Conservation (phyloP, 208 protist genomes). For the Leishmania martiniquensis region DNA sequence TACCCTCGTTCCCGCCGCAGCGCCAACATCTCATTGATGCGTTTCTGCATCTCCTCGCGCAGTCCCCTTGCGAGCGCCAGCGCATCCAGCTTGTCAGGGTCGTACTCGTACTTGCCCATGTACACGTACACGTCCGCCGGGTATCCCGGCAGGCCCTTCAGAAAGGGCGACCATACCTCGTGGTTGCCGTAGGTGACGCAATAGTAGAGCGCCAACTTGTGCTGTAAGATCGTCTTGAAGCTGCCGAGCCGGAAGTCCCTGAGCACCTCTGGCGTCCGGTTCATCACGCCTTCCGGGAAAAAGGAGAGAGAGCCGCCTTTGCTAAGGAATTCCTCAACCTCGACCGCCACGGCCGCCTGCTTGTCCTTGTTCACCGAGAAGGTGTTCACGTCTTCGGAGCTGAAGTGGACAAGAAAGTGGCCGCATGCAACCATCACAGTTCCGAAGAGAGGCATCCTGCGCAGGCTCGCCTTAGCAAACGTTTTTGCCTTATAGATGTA, state of each 20-base stretch:
- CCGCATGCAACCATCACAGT: slow-evolving; percentile 67
- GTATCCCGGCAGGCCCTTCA: slow-evolving; percentile 68
- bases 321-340: slow-evolving; percentile 62
- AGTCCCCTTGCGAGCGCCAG: slow-evolving; percentile 46
- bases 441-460: slow-evolving; percentile 78
- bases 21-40: slow-evolving; percentile 58
- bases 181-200: slow-evolving; percentile 80
- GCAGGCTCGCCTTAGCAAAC: slow-evolving; percentile 75
- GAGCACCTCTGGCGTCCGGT: slow-evolving; percentile 77
- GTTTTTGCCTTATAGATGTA: slow-evolving; percentile 69
- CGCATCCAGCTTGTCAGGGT: slow-evolving; percentile 43
- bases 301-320: slow-evolving; percentile 73
- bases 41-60: slow-evolving; percentile 75
- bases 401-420: slow-evolving; percentile 89
- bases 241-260: slow-evolving; percentile 85
- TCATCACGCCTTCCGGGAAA: slow-evolving; percentile 88
- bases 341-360: slow-evolving; percentile 65
- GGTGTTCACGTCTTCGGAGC: slow-evolving; percentile 39
- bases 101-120: slow-evolving; percentile 82
- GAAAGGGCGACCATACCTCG: slow-evolving; percentile 70
- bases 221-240: slow-evolving; percentile 70
- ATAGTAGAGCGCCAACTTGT: slow-evolving; percentile 76
- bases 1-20: slow-evolving; percentile 43
- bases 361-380: slow-evolving; percentile 86
- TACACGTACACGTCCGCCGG: slow-evolving; percentile 82